Evolutionary conservation across 768 basidiomycete genomes (phyloP).

Genomic region (Agaricus subrufescens): DNA sequence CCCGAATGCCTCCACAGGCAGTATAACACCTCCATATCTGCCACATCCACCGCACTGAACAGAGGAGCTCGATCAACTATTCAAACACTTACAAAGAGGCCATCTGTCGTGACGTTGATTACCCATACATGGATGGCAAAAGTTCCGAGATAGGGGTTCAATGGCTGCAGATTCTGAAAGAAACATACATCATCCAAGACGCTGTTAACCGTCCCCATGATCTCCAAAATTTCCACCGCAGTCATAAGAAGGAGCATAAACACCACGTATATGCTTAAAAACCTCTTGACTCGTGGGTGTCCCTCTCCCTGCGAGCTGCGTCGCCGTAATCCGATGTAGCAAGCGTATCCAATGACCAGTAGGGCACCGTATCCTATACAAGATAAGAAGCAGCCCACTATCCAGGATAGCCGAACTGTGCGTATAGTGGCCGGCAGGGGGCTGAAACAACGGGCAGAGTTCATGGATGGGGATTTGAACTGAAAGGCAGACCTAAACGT

Average conservation of each 20-base stretch:
- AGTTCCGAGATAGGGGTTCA: neutral
- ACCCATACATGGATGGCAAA: neutral
- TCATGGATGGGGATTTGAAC: neutral
- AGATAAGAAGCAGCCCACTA: neutral
- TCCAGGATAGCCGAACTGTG: neutral
- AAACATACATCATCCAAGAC: neutral
- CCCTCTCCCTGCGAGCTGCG: neutral
- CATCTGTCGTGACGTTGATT: neutral
- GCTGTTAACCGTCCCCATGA: neutral
- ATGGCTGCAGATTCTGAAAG: neutral
- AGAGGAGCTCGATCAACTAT: neutral
- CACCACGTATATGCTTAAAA: neutral
- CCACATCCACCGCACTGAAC: neutral
- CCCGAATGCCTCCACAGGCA: neutral
- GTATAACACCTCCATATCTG: constrained; percentile 1
- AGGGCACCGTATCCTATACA: neutral
- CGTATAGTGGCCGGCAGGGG: neutral
- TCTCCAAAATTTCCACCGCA: neutral
- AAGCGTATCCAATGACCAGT: neutral
- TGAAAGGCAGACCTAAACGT: no score
- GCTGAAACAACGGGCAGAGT: constrained; percentile 17
- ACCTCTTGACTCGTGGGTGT: neutral
- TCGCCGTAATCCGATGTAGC: neutral
- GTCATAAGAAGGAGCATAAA: neutral
- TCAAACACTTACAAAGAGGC: neutral